Evolutionary conservation across 1,139 yeast genomes (phyloP), one percentile per base, ranked within the genome.

Genomic region (Yarrowia galli): DNA sequence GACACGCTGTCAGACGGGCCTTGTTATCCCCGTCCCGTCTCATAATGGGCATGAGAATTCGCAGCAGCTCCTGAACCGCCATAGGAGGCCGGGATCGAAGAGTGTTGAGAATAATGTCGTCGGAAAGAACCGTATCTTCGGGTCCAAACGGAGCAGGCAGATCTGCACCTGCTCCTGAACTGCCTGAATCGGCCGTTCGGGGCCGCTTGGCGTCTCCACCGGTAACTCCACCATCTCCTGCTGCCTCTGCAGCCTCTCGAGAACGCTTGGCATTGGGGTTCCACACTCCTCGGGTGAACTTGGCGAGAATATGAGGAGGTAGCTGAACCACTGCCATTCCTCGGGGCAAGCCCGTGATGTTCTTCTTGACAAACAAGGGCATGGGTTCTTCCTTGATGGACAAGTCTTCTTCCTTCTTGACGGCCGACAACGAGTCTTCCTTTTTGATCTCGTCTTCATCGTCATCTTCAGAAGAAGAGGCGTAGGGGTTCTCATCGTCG

Each of bases 261-360:
- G 72, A 84, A 12, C 79, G 73, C 72, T 75, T 83, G 3, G 85
- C 86, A 66, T 80, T 80, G 36, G 97, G 95, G 75, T 89, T 88
- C 97, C 98, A 92, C 65, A 87, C 90, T 22, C 97, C 97, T 32
- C 78, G 80, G 5, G 96, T 96, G 78, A 92, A 92, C 58, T 84
- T 84, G n/a, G 79, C 77, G 69, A 92, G 81, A 42, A 89, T 82
- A 49, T 82, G 82, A 22, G 85, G 81, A 4, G 90, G 86, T 0
- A 93, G 89, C 74, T 84, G 89, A 56, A 92, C 79, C 13, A 87
- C 84, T 46, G 90, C 86, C 74, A 88, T 81, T 16, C 96, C 96
- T 69, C 87, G 85, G 12, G 88, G 87, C 49, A 84, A 79, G 68
- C 72, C 69, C 10, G 69, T 67, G 42, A 67, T 40, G 48, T 48